Evolutionary conservation across 306 rosid species (phyloP), one percentile per base, ranked within the genome.

Genomic region (Corylus heterophylla): DNA sequence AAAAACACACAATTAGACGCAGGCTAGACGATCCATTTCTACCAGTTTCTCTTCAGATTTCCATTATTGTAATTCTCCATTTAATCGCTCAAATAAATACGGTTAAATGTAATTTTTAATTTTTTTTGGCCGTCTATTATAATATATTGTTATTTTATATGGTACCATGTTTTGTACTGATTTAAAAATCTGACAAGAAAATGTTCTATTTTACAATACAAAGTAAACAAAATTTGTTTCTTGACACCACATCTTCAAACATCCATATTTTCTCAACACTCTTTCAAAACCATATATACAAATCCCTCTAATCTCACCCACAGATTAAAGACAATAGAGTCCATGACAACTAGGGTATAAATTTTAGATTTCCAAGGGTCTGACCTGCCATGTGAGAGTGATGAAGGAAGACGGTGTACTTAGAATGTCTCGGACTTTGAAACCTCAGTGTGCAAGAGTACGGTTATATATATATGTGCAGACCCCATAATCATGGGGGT

Each of bases 401-500:
- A 50, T 83, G 85, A 80, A 82, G 67, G 54, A 52, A 78, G 70
- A 20, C 51, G 82, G 55, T 73, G 56, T 78, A 67, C 51, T 73
- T 63, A 66, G 91, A 87, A 90, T 81, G 87, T 78, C 78, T 81
- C 56, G 87, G 55, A 79, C 77, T 83, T 82, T 58, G 85, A 69
- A 80, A 83, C 64, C 89, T 78, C 37, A 54, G 78, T 63, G 29
- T 76, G 77, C 74, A 84, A 80, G 86, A 29, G 81, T 86, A 83
- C 86, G 71, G 84, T 75, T 73, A 75, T 71, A 74, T 22, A 71
- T 61, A 83, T 71, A 80, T 74, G 27, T 79, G 58, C 79, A 77
- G 86, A 83, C 87, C 83, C 85, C 79, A 78, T 80, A 88, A 87
- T 89, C 92, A 85, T 91, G 85, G 85, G 83, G 82, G 87, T 87